Evolutionary conservation across 106 monocot species (phyloP).

Genomic region (Platanthera zijinensis): DNA sequence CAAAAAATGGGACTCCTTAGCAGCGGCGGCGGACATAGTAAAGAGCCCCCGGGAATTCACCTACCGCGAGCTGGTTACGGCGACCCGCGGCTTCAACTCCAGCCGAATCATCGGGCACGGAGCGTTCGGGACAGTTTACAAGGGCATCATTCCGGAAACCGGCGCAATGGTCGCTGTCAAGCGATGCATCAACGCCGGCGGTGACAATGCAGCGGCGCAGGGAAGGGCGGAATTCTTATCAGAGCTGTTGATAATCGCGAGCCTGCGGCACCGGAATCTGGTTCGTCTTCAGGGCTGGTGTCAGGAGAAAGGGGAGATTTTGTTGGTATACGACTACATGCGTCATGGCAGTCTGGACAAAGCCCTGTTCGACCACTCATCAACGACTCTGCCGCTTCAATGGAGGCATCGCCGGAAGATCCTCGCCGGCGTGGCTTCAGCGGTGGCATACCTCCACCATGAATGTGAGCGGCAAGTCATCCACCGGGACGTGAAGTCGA

Average conservation of each 20-base stretch:
- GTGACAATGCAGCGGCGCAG: slow-evolving; percentile 12
- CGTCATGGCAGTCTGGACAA: slow-evolving; percentile 88
- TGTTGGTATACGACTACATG: slow-evolving; percentile 96
- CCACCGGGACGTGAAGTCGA: slow-evolving; percentile 97
- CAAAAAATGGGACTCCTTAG: slow-evolving; percentile 25
- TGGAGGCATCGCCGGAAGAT: slow-evolving; percentile 76
- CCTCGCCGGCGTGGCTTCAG: slow-evolving; percentile 78
- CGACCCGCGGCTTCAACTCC: slow-evolving; percentile 61
- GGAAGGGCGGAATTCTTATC: slow-evolving; percentile 74
- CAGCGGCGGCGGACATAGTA: slow-evolving; percentile 40
- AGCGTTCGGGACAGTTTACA: slow-evolving; percentile 95
- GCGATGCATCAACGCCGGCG: slow-evolving; percentile 52
- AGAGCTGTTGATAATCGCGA: slow-evolving; percentile 91
- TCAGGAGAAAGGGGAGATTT: slow-evolving; percentile 85
- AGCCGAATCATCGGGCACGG: slow-evolving; percentile 78
- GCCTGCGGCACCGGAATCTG: slow-evolving; percentile 88
- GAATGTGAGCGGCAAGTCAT: slow-evolving; percentile 96
- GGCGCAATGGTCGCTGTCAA: slow-evolving; percentile 87
- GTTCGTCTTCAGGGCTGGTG: slow-evolving; percentile 85
- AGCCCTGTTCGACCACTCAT: slow-evolving; percentile 46
- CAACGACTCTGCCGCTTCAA: slow-evolving; percentile 19
- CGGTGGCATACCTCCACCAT: slow-evolving; percentile 92
- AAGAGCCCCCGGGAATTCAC: slow-evolving; percentile 68
- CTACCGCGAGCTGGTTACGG: slow-evolving; percentile 61
- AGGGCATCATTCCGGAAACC: slow-evolving; percentile 72